phyloP scores from a whole-genome alignment of 768 basidiomycete genomes.

The Russula compacta region DNA sequence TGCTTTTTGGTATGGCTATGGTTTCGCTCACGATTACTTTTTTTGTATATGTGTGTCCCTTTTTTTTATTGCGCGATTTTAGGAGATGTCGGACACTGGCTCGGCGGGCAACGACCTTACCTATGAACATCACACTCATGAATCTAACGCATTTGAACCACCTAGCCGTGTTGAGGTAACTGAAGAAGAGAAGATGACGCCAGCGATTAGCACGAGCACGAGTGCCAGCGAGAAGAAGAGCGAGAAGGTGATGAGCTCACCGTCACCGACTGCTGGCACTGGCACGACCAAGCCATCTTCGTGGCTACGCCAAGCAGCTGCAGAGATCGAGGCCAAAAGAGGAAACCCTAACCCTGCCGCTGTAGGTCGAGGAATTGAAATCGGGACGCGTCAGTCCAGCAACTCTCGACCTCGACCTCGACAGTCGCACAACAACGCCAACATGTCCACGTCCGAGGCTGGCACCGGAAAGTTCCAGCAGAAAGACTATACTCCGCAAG shows the following conservation, averaged over 20 bases:
- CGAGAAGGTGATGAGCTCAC: too few species aligned
- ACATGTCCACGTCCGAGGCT: conserved; percentile 53
- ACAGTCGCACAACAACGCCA: conserved; percentile 4
- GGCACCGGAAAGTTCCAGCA: conserved; percentile 62
- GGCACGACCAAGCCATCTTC: background rate
- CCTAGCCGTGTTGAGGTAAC: background rate
- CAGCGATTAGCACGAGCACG: background rate
- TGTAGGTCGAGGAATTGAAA: background rate
- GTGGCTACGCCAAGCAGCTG: background rate
- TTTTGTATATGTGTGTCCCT: background rate
- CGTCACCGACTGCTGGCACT: too few species aligned
- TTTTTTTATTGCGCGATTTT: background rate
- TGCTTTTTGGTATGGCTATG: conserved; percentile 20
- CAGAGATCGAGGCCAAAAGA: conserved; percentile 9
- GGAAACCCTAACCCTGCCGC: conserved; percentile 18
- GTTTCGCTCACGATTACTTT: conserved; percentile 17
- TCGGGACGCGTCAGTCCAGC: conserved; percentile 30
- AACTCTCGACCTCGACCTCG: background rate
- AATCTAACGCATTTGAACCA: conserved; percentile 27
- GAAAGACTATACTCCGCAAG: conserved; percentile 80
- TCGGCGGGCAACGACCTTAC: conserved; percentile 6
- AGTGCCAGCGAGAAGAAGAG: too few species aligned
- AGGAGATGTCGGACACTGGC: conserved; percentile 12
- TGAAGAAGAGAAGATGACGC: background rate
- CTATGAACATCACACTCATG: conserved; percentile 33